A percentile compares a stretch with the other conserved stretches of the same genome.
Evolutionary conservation across 208 protist species (phyloP).

Genomic region (Acanthamoeba castellanii): DNA sequence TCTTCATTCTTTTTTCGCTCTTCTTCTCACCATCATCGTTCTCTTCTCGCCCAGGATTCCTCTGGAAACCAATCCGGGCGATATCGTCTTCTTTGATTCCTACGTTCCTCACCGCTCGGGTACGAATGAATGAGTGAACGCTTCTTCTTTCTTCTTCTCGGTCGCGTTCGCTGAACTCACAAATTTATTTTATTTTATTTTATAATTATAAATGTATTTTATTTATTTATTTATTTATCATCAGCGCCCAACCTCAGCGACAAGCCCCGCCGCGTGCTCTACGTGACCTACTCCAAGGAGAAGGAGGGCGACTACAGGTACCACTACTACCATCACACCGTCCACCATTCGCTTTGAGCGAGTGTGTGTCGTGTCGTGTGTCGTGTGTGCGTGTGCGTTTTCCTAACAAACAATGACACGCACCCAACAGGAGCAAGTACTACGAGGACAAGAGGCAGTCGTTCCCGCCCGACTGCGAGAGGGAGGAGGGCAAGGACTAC

Average conservation of each 20-base stretch:
- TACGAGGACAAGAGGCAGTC: conserved; percentile 79
- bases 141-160: not conserved
- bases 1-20: not conserved
- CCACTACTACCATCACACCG: not conserved
- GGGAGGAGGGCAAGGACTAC: conserved; percentile 75
- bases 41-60: conserved; percentile 41
- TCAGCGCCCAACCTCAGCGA: conserved; percentile 71
- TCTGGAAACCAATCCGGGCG: conserved; percentile 76
- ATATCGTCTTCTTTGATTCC: conserved; percentile 80
- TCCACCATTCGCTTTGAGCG: not conserved
- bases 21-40: no score
- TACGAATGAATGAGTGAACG: no score
- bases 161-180: no score
- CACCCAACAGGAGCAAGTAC: conserved; percentile 60
- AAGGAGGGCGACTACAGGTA: conserved; percentile 12
- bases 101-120: conserved; percentile 76
- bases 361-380: not conserved
- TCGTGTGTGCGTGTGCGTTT: no score
- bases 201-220: no score
- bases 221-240: no score
- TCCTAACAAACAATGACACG: no score
- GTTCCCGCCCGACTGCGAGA: conserved; percentile 77
- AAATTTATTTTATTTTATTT: no score
- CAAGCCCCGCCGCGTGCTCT: conserved; percentile 65
- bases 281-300: conserved; percentile 76